These are phyloP conservation scores for Microbotryum intermedium DNA, from an alignment of 1,284 basidiomycete genomes.

Conservation along the genomic window DNA sequence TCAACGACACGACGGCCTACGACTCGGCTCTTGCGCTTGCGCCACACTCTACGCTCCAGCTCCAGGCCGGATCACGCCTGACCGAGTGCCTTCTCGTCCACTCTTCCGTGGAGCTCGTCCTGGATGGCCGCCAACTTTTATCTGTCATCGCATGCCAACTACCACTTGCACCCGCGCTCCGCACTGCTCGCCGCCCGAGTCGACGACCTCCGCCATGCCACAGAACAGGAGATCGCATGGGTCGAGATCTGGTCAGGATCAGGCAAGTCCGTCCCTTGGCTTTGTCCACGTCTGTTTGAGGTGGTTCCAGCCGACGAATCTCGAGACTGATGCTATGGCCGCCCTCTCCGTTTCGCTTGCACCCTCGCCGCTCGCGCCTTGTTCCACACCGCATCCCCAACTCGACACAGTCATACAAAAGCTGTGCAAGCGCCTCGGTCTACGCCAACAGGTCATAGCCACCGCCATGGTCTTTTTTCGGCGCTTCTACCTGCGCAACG, in stretches of 20 bases:
- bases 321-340: neutral
- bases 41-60: too few species aligned
- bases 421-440: constrained; percentile 70
- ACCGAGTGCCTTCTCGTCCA: too few species aligned
- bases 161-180: constrained; percentile 78
- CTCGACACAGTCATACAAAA: constrained; percentile 61
- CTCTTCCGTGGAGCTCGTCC: too few species aligned
- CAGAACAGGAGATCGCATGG: constrained; percentile 64
- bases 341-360: neutral
- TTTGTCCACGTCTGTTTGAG: neutral
- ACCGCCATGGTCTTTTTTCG: constrained; percentile 90
- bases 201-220: constrained; percentile 67
- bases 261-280: constrained; percentile 51
- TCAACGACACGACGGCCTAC: too few species aligned
- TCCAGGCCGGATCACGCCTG: too few species aligned
- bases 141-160: constrained; percentile 50
- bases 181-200: constrained; percentile 61
- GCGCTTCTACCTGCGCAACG: constrained; percentile 88
- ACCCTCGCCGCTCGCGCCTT: neutral
- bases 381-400: neutral
- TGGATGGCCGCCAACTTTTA: constrained; percentile 45
- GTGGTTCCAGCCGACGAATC: neutral
- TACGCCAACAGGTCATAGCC: constrained; percentile 82
- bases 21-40: too few species aligned
- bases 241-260: constrained; percentile 77